These are phyloP conservation scores for Diutina rugosa DNA, from an alignment of 1,139 yeast species.

Conservation along the genomic window DNA sequence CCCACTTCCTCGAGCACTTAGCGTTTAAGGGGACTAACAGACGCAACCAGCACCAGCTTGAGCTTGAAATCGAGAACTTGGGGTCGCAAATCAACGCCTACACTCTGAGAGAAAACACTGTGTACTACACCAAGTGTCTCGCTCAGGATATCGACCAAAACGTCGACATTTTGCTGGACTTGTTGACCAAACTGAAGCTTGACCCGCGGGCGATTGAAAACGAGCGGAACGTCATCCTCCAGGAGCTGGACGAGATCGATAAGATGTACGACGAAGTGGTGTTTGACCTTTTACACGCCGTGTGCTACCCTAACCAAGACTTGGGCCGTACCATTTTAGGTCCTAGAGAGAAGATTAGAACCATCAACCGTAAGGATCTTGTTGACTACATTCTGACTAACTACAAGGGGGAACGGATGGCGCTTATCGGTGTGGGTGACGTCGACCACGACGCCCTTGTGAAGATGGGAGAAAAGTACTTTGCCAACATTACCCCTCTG, in stretches of 20 bases:
- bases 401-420: constrained; percentile 96
- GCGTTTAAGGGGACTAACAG: constrained; percentile 88
- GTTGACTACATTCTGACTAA: constrained; percentile 70
- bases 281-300: constrained; percentile 91
- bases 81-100: constrained; percentile 97
- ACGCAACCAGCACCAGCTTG: constrained; percentile 76
- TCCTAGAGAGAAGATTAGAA: constrained; percentile 76
- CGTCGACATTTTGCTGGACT: constrained; percentile 81
- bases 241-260: constrained; percentile 96
- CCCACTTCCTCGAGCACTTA: constrained; percentile 87
- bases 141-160: constrained; percentile 72
- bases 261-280: constrained; percentile 97
- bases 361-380: constrained; percentile 67
- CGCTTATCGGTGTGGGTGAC: constrained; percentile 89
- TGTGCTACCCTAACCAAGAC: constrained; percentile 83
- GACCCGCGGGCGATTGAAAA: constrained; percentile 82
- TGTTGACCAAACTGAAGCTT: constrained; percentile 73
- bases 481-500: constrained; percentile 64
- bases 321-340: constrained; percentile 96
- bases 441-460: constrained; percentile 82
- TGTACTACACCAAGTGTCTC: constrained; percentile 85
- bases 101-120: constrained; percentile 95
- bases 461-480: constrained; percentile 57
- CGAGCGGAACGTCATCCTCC: constrained; percentile 89
- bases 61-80: constrained; percentile 86